Evolutionary conservation across 2,329 filamentous ascomycete genomes (phyloP), one percentile per base, ranked within the genome.

Genomic region (Sarocladium strictum): DNA sequence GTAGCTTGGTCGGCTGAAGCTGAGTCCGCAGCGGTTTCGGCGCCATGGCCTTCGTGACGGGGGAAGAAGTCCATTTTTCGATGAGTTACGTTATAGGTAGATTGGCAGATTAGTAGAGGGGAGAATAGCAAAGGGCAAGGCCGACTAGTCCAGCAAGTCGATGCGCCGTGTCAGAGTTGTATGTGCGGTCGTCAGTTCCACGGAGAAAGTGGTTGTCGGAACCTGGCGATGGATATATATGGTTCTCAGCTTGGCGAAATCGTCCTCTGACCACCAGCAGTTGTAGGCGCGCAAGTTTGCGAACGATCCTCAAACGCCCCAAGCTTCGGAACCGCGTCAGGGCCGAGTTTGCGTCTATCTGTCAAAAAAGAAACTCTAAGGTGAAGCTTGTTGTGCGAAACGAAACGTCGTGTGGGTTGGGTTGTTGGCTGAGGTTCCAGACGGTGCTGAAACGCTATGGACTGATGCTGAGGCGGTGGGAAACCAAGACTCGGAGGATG

Each of bases 11-110:
- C n/a, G 14, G 11, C 21, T 5, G 47, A 21, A n/a, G 29, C 15
- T 32, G 29, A 32, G 26, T 32, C 27, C 5, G 47, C 47, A 35
- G 47, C 12, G 15, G 32, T 14, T 7, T 53, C 50, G 32, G 50
- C 33, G 50, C 21, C 32, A 17, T 53, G 27, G 29, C 47, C 47
- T 38, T 35, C 50, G 33, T 53, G 50, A n/a, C 50, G 50, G 35
- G 50, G 50, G 23, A 37, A 53, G 50, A 53, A 53, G 6, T 51
- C 47, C 47, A 51, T 51, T 19, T 9, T 35, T 7, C 3, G 23
- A 19, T 5, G 7, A 19, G 21, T 32, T 5, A 5, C 10, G 11
- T 29, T 6, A 29, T 32, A 9, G 43, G 35, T 38, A 15, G n/a
- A 5, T 7, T 9, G 5, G 35, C 5, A 15, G 11, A 7, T 38